Base-by-base conservation (phyloP, 176 grass and related monocot species). In the Poa pratensis region DNA sequence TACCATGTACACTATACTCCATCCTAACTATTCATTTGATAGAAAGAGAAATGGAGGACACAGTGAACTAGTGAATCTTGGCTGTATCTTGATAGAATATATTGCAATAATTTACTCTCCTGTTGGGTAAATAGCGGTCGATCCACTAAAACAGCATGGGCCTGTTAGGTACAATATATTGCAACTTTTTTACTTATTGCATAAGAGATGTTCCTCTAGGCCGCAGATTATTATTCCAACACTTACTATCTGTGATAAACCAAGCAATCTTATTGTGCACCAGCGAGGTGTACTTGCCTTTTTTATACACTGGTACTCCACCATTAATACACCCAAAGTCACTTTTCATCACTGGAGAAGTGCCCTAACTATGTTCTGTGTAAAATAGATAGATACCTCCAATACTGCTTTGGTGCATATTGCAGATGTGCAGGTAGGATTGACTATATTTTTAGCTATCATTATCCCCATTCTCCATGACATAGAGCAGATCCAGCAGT, bases 401-500 rank as follows among this genome's bases (percentile, higher is more conserved):
- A 3, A 69, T 45, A 18, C 18, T 52, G 54, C 20, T 77, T 66
- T 88, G 23, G 50, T 64, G 22, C 58, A 20, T 32, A 80, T 55
- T 80, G 12, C 6, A 10, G 71, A 28, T 68, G 48, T 30, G 7
- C 59, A 85, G 60, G 32, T 17, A 78, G 14, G 24, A 11, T 86
- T 46, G 37, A 49, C 6, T 58, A 54, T 85, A 57, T 32, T 58
- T 69, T 32, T 77, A 54, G 34, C 18, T 69, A 57, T 45, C 14
- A 22, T 43, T 80, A 9, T 84, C 45, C 58, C 60, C 24, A 24
- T 66, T 82, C 26, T 74, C 42, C 64, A 70, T 67, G 37, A 65
- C 43, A 65, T 49, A 14, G 35, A 84, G 66, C 45, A 84, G 67
- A 73, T 79, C 14, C 43, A 34, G 34, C 18, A 58, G 24, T 55